Base-by-base conservation (phyloP, 306 rosid species). In the Malus sieversii region DNA sequence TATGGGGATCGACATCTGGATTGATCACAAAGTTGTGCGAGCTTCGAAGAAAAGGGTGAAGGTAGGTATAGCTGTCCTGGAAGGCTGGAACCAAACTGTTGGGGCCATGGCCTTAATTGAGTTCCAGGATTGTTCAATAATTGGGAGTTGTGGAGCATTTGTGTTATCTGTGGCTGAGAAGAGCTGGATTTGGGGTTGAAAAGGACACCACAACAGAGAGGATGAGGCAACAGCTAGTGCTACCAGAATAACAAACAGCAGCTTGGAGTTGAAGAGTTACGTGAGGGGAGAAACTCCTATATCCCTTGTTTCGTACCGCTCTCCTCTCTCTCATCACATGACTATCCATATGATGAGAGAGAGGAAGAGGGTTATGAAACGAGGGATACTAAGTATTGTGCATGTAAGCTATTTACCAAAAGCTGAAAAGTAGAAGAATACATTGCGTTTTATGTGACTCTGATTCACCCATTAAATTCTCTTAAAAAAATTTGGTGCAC, bases 401-500 rank as follows among this genome's bases (percentile, higher is more conserved):
- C 15, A 14, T 46, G 53, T 46, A 1, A 5, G 53, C 16, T 46
- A 46, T 14, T 46, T 14, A 46, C 18, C 5, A 46, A 46, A 46
- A 4, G 38, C 18, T 4, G 6, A 46, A 13, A 46, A 13, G 52
- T 1, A 13, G 52, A 46, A 13, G 18, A 46, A 46, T 14, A 14
- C 0, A 46, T 46, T 46, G 19, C 4, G 2, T 46, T 46, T 4
- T 46, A 48, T 4, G 20, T 15, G 53, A 14, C 53, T 48, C 1
- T 13, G 3, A 4, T 15, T 48, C 15, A 15, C 1, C 20, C 0
- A 8, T 48, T 48, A 48, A 15, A 48, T 48, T 1, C 0, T 48
- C 8, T 48, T 0, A 1, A 15, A 15, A 1, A 14, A 14, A 13
- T 14, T 14, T 4, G 4, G 19, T 1, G 18, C 53, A 46, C 2